A percentile compares a stretch with the other conserved stretches of the same genome.
Conservation (phyloP, 768 basidiomycete species). For the Leccinum rimulosum region DNA sequence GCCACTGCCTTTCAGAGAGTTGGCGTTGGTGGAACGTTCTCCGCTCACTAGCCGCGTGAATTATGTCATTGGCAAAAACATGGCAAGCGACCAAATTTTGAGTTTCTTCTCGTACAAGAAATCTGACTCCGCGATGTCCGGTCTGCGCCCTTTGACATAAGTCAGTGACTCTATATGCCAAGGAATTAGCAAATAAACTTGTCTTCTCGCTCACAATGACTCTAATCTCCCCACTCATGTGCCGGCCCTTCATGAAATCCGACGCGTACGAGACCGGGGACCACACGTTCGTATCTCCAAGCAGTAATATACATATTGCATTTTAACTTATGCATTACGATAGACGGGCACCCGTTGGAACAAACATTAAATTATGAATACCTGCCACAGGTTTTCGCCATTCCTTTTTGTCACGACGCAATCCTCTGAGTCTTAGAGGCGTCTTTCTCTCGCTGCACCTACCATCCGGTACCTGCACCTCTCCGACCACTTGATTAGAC, state of each 20-base stretch:
- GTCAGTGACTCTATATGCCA: not conserved
- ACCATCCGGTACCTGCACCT: not conserved
- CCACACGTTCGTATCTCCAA: slow-evolving; percentile 9
- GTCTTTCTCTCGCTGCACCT: not conserved
- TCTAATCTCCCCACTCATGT: slow-evolving; percentile 5
- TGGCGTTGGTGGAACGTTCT: not conserved
- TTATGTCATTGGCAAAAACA: not conserved
- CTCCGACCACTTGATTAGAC: not conserved
- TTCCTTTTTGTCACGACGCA: not conserved
- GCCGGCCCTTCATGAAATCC: slow-evolving; percentile 18
- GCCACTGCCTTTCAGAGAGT: not conserved
- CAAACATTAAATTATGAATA: slow-evolving; percentile 20
- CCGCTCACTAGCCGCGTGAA: not conserved
- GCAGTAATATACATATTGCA: slow-evolving; percentile 18
- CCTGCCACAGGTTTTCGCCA: not conserved
- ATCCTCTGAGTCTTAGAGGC: not conserved
- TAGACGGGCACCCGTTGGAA: slow-evolving; percentile 2
- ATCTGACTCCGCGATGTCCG: not conserved
- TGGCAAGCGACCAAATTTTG: not conserved
- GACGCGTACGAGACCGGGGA: slow-evolving; percentile 4
- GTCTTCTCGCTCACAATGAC: not conserved
- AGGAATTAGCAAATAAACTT: slow-evolving; percentile 4
- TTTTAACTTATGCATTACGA: slow-evolving; percentile 16
- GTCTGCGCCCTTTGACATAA: not conserved
- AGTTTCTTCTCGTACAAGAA: not conserved